phyloP scores from a whole-genome alignment of 1,284 basidiomycete species.

The Gymnopus androsaceus region DNA sequence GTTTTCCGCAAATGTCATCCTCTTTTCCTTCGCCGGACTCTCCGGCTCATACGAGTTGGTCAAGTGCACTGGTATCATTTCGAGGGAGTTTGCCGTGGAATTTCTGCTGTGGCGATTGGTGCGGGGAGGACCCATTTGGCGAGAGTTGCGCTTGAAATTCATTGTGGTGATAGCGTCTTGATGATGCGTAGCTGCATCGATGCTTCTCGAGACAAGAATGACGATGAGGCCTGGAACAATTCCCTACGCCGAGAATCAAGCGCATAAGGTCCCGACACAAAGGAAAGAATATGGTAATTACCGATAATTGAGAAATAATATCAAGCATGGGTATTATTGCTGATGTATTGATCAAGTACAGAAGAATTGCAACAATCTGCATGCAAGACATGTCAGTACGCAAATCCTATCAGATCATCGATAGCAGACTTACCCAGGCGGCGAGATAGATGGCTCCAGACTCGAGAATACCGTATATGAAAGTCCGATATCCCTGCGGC shows the following conservation, averaged over 20 bases:
- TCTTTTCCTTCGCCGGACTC: not conserved
- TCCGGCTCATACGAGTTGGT: not conserved
- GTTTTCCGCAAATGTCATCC: not conserved
- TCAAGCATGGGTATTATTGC: conserved; percentile 5
- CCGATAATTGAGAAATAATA: conserved; percentile 8
- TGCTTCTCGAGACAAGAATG: not conserved
- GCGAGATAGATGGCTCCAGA: not conserved
- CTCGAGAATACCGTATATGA: conserved; percentile 1
- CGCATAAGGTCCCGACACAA: not conserved
- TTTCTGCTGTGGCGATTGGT: not conserved
- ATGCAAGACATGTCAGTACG: not conserved
- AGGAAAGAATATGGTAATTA: not conserved
- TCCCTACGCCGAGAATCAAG: not conserved
- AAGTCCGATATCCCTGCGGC: not conserved
- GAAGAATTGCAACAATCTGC: not conserved
- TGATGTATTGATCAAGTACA: conserved; percentile 6
- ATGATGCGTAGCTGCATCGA: conserved; percentile 2
- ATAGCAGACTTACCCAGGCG: not conserved
- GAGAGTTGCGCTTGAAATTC: not conserved
- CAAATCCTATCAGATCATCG: not conserved
- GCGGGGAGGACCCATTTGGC: not conserved
- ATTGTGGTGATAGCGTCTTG: not conserved
- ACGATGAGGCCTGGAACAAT: conserved; percentile 5
- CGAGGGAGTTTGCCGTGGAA: not conserved
- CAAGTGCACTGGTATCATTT: not conserved